Evolutionary conservation across 1,284 basidiomycete species (phyloP), one percentile per base, ranked within the genome.

Genomic region (Somion occarium): DNA sequence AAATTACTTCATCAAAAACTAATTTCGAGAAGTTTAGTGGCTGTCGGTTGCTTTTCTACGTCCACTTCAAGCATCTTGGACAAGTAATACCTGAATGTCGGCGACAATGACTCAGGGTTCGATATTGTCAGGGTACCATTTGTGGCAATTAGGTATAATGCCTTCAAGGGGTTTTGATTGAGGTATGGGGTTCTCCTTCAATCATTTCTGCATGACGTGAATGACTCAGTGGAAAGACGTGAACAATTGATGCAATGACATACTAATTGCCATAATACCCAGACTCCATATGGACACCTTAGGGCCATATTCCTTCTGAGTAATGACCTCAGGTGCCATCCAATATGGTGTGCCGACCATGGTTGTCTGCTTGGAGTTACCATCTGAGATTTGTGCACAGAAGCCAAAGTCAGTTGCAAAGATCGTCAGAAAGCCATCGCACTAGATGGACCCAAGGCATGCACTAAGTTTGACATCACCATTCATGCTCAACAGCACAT

Each of bases 311-410:
- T 98, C 97, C 69, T 98, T 98, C 51, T 95, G 84, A 19, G 93
- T 97, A 53, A 99, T 96, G 26, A 99, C 95, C 67, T 99, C 96
- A 1, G 96, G 96, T 1, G 97, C 96, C 96, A 99, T 99, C 96
- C 96, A 99, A 68, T 98, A 99, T 1, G 97, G 97, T 4, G 97
- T 98, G 2, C 97, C 97, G 43, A 98, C 96, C 96, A 99, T 98
- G n/a, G 97, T 99, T 26, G 94, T 98, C 27, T 97, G 87, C 75
- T 98, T 98, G 3, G 94, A 83, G 57, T 90, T 84, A 5, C 85
- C 80, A 61, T 98, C 95, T 22, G 93, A 92, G 53, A 98, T 95
- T 71, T 97, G 92, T 0, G 96, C 97, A 60, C 96, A 98, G 79
- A 98, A 98, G 3, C 96, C 96, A 72, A 99, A 99, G 72, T 99